These are phyloP conservation scores for Pseudophaeomoniella oleicola DNA, from an alignment of 2,329 filamentous ascomycete genomes.

Conservation along the genomic window DNA sequence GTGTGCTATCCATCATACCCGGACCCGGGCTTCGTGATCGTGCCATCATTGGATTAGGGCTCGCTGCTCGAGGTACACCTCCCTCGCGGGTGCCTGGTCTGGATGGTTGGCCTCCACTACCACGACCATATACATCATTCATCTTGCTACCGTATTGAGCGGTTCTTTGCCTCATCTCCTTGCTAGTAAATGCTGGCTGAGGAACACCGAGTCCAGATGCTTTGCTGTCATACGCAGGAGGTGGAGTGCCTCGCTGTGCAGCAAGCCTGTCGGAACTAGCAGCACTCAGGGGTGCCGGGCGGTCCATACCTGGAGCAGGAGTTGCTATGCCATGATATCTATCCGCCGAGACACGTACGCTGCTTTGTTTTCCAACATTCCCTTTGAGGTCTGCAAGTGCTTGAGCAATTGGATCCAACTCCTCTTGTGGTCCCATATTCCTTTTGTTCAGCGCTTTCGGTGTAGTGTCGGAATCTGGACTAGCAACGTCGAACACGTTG, in stretches of 20 bases:
- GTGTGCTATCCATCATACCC: conserved; percentile 6
- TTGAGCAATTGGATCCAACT: conserved; percentile 68
- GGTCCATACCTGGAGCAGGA: conserved; percentile 37
- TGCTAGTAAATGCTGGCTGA: conserved; percentile 79
- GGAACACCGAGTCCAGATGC: conserved; percentile 30
- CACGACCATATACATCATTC: conserved; percentile 1
- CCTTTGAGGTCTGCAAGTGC: conserved; percentile 88
- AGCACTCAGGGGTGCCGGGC: conserved; percentile 10
- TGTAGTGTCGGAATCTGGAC: conserved; percentile 47
- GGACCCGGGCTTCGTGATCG: conserved; percentile 8
- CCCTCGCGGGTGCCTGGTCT: conserved; percentile 1
- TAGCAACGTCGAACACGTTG: conserved; percentile 87
- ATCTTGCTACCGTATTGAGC: conserved; percentile 25
- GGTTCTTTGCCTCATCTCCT: conserved; percentile 89
- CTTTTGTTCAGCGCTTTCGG: conserved; percentile 20
- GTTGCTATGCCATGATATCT: conserved; percentile 87
- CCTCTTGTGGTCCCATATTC: neutral
- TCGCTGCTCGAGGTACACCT: conserved; percentile 7
- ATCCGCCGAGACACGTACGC: conserved; percentile 80
- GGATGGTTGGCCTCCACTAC: neutral
- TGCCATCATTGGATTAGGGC: conserved; percentile 9
- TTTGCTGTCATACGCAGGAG: conserved; percentile 70
- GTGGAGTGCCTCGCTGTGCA: conserved; percentile 59
- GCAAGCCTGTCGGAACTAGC: conserved; percentile 33
- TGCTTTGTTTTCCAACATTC: conserved; percentile 59